Evolutionary conservation across 139 green algal species (phyloP).

Genomic region (Auxenochlorella pyrenoidosa): DNA sequence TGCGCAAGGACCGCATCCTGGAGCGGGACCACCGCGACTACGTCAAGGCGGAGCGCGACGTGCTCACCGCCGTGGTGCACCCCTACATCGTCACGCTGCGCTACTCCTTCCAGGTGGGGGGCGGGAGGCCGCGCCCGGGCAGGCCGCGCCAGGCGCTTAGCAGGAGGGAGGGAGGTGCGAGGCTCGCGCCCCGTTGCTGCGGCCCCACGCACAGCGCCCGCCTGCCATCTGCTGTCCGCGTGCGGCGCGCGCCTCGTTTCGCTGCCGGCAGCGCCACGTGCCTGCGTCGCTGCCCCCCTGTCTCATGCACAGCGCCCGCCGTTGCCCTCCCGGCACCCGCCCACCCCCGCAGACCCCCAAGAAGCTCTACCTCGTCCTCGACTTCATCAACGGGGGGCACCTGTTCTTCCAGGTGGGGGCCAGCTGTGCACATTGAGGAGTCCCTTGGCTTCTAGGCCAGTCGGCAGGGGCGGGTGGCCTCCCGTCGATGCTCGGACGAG

Average conservation of each 20-base stretch:
- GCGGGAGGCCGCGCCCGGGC: background rate
- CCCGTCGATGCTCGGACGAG: too few species aligned
- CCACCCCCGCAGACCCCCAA: constrained; percentile 70
- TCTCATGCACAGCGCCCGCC: background rate
- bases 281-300: too few species aligned
- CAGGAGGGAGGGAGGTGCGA: too few species aligned
- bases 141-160: too few species aligned
- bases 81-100: constrained; percentile 97
- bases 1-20: constrained; percentile 91
- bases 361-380: constrained; percentile 98
- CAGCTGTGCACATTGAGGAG: background rate
- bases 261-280: too few species aligned
- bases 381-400: constrained; percentile 99
- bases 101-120: constrained; percentile 90
- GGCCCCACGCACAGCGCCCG: too few species aligned
- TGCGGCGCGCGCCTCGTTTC: too few species aligned
- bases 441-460: background rate
- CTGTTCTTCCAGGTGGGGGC: constrained; percentile 91
- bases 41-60: constrained; percentile 88
- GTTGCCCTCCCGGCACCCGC: background rate
- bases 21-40: constrained; percentile 93
- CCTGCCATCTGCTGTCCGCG: too few species aligned
- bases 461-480: too few species aligned
- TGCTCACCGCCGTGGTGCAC: constrained; percentile 93
- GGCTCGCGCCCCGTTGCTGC: too few species aligned